Base-by-base conservation (phyloP, 2,329 filamentous ascomycete species). In the Claviceps spartinae region DNA sequence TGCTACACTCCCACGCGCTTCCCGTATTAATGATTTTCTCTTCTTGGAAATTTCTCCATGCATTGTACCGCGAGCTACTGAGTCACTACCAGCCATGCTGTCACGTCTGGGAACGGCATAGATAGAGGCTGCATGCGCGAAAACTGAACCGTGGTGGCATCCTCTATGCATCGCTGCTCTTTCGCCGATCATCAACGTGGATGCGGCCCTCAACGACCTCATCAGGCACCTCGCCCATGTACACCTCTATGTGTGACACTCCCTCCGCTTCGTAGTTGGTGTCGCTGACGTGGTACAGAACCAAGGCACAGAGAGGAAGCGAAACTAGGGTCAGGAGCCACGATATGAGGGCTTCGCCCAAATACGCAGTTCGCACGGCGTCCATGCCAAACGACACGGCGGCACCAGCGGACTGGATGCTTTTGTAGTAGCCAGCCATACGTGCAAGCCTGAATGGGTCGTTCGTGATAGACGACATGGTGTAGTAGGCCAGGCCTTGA, bases 381-480 rank as follows among this genome's bases (percentile, higher is more conserved):
- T 68, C 66, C 46, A 68, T 64, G 20, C 63, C 62, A 46, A 63
- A 67, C 34, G 62, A 60, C 3, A 68, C 79, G 37, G 83, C 85
- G 2, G 80, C 77, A 60, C 85, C 85, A 7, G 82, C 84, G 22
- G 84, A 87, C 64, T 89, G 85, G 49, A 89, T 84, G n/a, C 84
- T 84, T 68, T 89, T 89, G 74, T 89, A 89, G 71, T 87, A 89
- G 49, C 83, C 84, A 18, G 82, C 83, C 63, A 84, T 86, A 66
- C 86, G 85, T 62, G 84, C 84, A 37, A 86, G 74, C 63, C 83
- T 85, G 62, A 83, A 82, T 51, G 79, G 73, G 63, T 85, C 85
- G 70, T 88, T 88, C 56, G 81, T 82, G 45, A 87, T 69, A n/a
- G 83, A 75, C 46, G 84, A 84, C 82, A 88, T 86, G 67, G 79